Evolutionary conservation across 2,329 filamentous ascomycete genomes (phyloP), one percentile per base, ranked within the genome.

Genomic region (Sclerotiophoma versabilis): DNA sequence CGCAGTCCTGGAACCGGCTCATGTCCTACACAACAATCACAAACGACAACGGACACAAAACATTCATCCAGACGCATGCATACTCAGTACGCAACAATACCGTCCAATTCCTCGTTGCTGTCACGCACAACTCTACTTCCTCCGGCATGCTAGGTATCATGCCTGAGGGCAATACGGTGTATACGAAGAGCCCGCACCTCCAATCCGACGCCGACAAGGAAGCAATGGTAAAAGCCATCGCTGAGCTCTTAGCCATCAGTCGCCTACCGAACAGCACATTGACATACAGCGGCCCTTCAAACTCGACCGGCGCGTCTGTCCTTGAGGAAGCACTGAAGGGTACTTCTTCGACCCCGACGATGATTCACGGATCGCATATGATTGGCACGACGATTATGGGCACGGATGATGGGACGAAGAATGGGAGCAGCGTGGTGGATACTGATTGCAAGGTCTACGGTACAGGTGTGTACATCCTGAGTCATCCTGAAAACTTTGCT

Each of bases 361-460:
- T 39, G 14, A 48, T 39, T 4, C 17, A 34, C 8, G 67, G 67
- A 17, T 46, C 70, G 27, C 76, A 79, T 56, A 77, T 71, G 64
- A 70, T 75, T 29, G 79, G 65, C 15, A 66, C 63, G 3, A 60
- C 65, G 23, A 65, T 59, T 70, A 79, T 89, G 61, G 86, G 86
- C 11, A 76, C 75, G 0, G 80, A 84, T 50, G 81, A 84, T 41
- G 45, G 45, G 17, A 48, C 45, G 7, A 48, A 48, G 26, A 39
- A 39, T 25, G 85, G 86, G 14, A 80, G 77, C 6, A 77, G 84
- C 1, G 87, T 89, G 2, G 86, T 89, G 1, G 87, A 89, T 61
- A 69, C 79, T 10, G 78, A 89, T 72, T 83, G 85, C 51, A 84
- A 83, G 73, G 85, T 89, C 5, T 89, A 84, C 64, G 67, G 67